Evolutionary conservation across 345 rosid species (phyloP), one percentile per base, ranked within the genome.

Genomic region (Populus deltoides): DNA sequence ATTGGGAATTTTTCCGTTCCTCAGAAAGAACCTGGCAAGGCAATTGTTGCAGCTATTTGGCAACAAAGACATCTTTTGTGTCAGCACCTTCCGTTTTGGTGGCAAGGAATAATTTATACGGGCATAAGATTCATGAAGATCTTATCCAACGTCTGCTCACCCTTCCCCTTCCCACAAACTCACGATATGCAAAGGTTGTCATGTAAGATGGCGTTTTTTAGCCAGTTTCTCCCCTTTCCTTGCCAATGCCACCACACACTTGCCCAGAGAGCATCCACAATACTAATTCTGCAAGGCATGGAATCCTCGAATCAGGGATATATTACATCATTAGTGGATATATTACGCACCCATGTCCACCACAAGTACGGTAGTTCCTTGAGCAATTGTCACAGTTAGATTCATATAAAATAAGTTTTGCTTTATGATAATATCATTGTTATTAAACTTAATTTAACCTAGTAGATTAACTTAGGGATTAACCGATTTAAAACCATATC

Each of bases 361-460:
- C 9, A n/a, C 13, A 9, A 57, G 63, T 11, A n/a, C 6, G 9
- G 10, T 57, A 25, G 63, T n/a, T 9, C 2, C 4, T 3, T n/a
- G 29, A 57, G 27, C 29, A n/a, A 8, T 57, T n/a, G 5, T 22
- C 27, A 57, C 62, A 4, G 15, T 25, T 10, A 9, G 24, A 10
- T 25, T n/a, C 63, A n/a, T 8, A 24, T 9, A n/a, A 57, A 22
- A n/a, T 41, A 3, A 41, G 13, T 41, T 41, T 41, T 41, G 11
- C 45, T 41, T 2, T 2, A 11, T 0, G 0, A 39, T 8, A 29
- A 29, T 2, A 2, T 10, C 4, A 2, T 10, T 10, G 15, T 10
- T 41, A 10, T 41, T 10, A 10, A 11, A 41, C 13, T 41, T 15
- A 41, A 41, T 41, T 2, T 12, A 41, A 41, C 1, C 0, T 0